Evolutionary conservation across 2,329 filamentous ascomycete species (phyloP).

Genomic region (Colletotrichum cereale): DNA sequence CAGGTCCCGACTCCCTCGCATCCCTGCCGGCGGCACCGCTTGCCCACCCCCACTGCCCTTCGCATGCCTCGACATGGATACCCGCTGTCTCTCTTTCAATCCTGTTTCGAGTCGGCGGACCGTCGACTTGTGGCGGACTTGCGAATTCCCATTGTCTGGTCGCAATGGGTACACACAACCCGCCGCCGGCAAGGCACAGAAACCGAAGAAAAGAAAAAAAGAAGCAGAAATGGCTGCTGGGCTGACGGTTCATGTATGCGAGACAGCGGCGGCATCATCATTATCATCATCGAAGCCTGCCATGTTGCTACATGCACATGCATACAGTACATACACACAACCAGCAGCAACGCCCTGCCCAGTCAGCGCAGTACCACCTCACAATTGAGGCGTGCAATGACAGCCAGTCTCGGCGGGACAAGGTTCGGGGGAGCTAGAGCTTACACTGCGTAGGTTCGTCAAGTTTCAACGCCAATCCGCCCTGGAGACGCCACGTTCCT

Average conservation of each 20-base stretch:
- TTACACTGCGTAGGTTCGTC: slow-evolving; percentile 33
- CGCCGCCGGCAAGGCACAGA: too few relatives aligned
- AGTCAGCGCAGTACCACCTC: slow-evolving; percentile 8
- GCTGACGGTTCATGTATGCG: slow-evolving; percentile 19
- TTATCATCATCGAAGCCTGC: background rate
- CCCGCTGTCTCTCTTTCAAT: slow-evolving; percentile 13
- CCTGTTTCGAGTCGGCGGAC: slow-evolving; percentile 13
- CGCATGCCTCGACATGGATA: slow-evolving; percentile 20
- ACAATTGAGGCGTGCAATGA: slow-evolving; percentile 28
- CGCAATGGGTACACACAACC: background rate
- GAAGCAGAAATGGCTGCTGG: slow-evolving; percentile 7
- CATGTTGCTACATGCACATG: background rate
- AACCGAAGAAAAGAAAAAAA: background rate
- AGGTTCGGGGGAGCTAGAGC: slow-evolving; percentile 23
- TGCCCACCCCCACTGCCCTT: slow-evolving; percentile 11
- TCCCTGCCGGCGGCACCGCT: slow-evolving; percentile 2
- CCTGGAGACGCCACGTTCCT: slow-evolving; percentile 38
- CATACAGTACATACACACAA: background rate
- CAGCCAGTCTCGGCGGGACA: slow-evolving; percentile 14
- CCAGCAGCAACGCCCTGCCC: slow-evolving; percentile 7
- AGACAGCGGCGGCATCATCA: slow-evolving; percentile 1
- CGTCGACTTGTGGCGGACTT: slow-evolving; percentile 28
- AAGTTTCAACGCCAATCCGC: slow-evolving; percentile 27
- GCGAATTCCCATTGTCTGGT: slow-evolving; percentile 13
- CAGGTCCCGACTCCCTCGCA: slow-evolving; percentile 18